Conservation (phyloP, 2,329 filamentous ascomycete genomes). For the Celoporthe dispersa region DNA sequence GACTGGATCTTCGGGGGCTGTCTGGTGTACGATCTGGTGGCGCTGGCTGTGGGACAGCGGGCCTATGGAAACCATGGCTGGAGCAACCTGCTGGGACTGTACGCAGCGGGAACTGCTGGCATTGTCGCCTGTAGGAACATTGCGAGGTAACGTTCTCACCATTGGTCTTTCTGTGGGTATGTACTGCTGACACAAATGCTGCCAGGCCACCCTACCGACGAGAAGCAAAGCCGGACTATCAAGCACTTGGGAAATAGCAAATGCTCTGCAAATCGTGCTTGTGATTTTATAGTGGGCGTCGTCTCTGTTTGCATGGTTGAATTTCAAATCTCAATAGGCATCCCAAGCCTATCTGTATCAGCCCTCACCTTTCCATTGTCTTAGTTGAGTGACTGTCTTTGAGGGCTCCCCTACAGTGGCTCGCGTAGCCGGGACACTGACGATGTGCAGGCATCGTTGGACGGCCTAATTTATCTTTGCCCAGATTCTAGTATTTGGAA, state of each 20-base stretch:
- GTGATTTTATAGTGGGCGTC: not conserved
- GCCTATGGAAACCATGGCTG: constrained; percentile 48
- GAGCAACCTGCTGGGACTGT: constrained; percentile 55
- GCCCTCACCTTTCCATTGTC: not conserved
- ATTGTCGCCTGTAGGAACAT: constrained; percentile 58
- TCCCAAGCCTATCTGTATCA: too few species aligned
- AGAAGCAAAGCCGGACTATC: not conserved
- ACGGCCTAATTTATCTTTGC: too few species aligned
- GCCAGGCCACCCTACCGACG: not conserved
- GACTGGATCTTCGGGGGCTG: constrained; percentile 66
- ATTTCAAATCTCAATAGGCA: too few species aligned
- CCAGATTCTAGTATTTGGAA: too few species aligned
- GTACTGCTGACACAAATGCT: not conserved
- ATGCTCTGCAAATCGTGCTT: not conserved
- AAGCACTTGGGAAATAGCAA: not conserved
- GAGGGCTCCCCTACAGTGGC: too few species aligned
- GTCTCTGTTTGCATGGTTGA: not conserved
- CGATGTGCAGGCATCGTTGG: too few species aligned
- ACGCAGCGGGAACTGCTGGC: constrained; percentile 55
- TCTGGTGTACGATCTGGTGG: constrained; percentile 62
- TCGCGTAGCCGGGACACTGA: too few species aligned
- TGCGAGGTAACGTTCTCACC: constrained; percentile 44
- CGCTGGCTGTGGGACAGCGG: constrained; percentile 57
- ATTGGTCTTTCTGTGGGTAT: not conserved
- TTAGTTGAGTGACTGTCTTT: too few species aligned